These are phyloP conservation scores for Stachybotrys chlorohalonatus DNA, from an alignment of 2,329 filamentous ascomycete species.

Conservation along the genomic window DNA sequence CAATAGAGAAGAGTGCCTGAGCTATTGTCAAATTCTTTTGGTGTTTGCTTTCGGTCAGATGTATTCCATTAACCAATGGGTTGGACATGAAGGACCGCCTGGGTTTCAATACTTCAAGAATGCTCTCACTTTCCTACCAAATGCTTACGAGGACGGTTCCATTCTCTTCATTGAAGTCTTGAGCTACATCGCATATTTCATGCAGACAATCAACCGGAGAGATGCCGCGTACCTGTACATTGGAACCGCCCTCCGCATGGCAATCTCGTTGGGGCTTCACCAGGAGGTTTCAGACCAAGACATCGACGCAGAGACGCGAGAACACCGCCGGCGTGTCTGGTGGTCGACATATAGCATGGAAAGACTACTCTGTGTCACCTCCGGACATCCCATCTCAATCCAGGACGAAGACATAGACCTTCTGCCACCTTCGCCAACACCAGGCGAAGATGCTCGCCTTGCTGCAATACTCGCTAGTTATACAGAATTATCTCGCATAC, in stretches of 20 bases:
- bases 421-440: slow-evolving; percentile 8
- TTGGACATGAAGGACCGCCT: slow-evolving; percentile 40
- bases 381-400: slow-evolving; percentile 44
- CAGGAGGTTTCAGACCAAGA: slow-evolving; percentile 35
- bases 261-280: slow-evolving; percentile 46
- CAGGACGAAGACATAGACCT: slow-evolving; percentile 43
- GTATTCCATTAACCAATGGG: slow-evolving; percentile 49
- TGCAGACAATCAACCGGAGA: slow-evolving; percentile 46
- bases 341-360: slow-evolving; percentile 49
- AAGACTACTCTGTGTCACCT: slow-evolving; percentile 42
- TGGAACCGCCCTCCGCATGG: slow-evolving; percentile 46
- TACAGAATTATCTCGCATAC: slow-evolving; percentile 15
- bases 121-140: slow-evolving; percentile 41
- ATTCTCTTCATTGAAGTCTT: slow-evolving; percentile 46
- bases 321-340: slow-evolving; percentile 43
- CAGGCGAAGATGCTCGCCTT: background rate
- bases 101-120: slow-evolving; percentile 46
- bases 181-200: slow-evolving; percentile 44
- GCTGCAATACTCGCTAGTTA: background rate
- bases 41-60: slow-evolving; percentile 46
- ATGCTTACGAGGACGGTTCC: slow-evolving; percentile 45
- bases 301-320: slow-evolving; percentile 25
- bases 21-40: slow-evolving; percentile 41
- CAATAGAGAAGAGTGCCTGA: slow-evolving; percentile 36
- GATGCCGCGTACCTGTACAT: slow-evolving; percentile 47